Conservation (phyloP, 176 grass and related monocot genomes). For the Zizania latifolia region DNA sequence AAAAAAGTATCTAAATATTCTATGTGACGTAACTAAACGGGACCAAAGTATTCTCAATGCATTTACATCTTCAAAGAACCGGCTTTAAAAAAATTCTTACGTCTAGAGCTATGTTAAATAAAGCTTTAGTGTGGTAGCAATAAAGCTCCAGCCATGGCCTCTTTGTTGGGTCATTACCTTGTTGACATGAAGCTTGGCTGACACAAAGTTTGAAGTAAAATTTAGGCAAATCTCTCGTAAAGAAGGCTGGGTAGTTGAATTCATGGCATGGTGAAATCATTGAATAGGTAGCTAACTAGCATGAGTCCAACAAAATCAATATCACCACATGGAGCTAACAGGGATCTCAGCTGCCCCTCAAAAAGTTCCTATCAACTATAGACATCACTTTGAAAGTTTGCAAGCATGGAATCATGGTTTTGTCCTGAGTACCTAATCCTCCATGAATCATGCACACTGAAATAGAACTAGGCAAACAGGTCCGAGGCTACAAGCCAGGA, state of each 20-base stretch:
- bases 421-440: neutral
- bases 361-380: neutral
- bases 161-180: no score
- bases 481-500: neutral
- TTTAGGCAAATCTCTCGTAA: neutral
- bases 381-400: neutral
- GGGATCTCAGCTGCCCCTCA: neutral
- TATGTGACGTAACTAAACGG: no score
- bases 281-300: neutral
- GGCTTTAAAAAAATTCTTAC: no score
- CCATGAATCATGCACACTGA: neutral
- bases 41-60: no score
- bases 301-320: neutral
- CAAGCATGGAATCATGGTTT: conserved; percentile 5
- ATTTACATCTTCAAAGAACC: no score
- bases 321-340: conserved; percentile 5
- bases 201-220: neutral
- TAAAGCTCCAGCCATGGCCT: no score
- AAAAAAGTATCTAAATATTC: no score
- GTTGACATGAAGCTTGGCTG: neutral
- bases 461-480: neutral
- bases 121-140: no score
- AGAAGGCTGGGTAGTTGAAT: neutral
- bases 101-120: no score
- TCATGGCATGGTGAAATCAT: neutral